Conservation (phyloP, 768 basidiomycete genomes). For the Boletellus emodensis region DNA sequence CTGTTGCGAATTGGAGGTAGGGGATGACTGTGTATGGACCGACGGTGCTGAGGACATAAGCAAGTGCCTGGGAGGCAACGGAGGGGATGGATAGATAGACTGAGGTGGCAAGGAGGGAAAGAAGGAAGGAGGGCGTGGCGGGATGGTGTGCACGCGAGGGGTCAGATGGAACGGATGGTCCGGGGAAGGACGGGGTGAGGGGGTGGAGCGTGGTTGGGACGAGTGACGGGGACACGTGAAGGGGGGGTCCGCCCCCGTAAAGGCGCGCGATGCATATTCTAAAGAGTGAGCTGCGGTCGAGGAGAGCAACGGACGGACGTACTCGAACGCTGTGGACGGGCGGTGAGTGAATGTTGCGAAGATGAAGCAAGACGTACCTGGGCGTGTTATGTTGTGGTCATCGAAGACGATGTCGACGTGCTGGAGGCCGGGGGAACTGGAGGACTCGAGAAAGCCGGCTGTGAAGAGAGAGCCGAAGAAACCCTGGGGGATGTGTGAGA, state of each 20-base stretch:
- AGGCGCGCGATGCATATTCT: constrained; percentile 84
- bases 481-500: constrained; percentile 44
- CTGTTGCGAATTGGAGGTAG: constrained; percentile 82
- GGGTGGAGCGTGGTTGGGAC: constrained; percentile 66
- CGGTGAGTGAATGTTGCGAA: background rate
- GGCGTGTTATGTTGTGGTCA: constrained; percentile 83
- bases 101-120: constrained; percentile 83
- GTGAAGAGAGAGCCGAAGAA: constrained; percentile 90
- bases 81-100: constrained; percentile 82
- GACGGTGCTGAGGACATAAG: constrained; percentile 64
- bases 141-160: constrained; percentile 60
- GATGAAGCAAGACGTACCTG: constrained; percentile 49
- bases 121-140: constrained; percentile 73
- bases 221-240: constrained; percentile 62
- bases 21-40: constrained; percentile 72
- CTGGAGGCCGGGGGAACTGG: constrained; percentile 32
- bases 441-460: constrained; percentile 68
- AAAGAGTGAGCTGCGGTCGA: constrained; percentile 12
- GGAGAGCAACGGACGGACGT: constrained; percentile 31
- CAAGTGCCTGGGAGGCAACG: constrained; percentile 71
- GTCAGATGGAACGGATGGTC: constrained; percentile 19
- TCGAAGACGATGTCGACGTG: constrained; percentile 72
- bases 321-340: constrained; percentile 75
- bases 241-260: constrained; percentile 79
- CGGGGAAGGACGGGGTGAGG: constrained; percentile 62